phyloP scores from a whole-genome alignment of 306 rosid genomes.

The Cucumis hystrix region DNA sequence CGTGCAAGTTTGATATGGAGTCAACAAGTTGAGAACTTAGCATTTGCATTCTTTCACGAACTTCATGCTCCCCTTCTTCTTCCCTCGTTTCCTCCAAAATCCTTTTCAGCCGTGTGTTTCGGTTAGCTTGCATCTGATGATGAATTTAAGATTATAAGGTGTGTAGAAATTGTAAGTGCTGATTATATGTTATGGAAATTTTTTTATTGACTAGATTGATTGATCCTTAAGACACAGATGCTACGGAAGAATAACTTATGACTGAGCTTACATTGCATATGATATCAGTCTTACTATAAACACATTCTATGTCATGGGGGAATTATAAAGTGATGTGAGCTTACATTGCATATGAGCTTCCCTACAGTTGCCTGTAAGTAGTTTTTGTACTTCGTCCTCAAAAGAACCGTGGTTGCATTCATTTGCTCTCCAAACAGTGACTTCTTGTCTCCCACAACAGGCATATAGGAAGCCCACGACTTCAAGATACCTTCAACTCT shows the following conservation, averaged over 20 bases:
- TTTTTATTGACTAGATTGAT: background rate
- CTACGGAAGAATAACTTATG: background rate
- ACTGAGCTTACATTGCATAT: background rate
- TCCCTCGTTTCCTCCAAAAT: conserved; percentile 87
- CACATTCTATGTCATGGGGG: background rate
- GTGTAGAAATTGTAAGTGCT: background rate
- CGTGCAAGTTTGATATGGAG: conserved; percentile 78
- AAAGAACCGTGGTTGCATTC: conserved; percentile 73
- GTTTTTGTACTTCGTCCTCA: conserved; percentile 86
- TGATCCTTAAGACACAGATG: background rate
- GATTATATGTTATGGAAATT: background rate
- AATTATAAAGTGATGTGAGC: conserved; percentile 1
- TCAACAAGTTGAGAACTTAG: conserved; percentile 65
- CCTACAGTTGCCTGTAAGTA: conserved; percentile 88
- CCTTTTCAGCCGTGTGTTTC: conserved; percentile 62
- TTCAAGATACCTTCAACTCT: conserved; percentile 84
- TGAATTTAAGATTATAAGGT: background rate
- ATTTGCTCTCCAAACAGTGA: conserved; percentile 78
- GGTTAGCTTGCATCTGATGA: conserved; percentile 63
- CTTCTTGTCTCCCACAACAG: conserved; percentile 66
- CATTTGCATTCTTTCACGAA: conserved; percentile 86
- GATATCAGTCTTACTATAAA: background rate
- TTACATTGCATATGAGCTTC: conserved; percentile 80
- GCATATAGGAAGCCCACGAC: conserved; percentile 83
- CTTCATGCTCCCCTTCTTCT: conserved; percentile 82